These are phyloP conservation scores for Lactarius indigo DNA, from an alignment of 768 basidiomycete species.

Conservation along the genomic window DNA sequence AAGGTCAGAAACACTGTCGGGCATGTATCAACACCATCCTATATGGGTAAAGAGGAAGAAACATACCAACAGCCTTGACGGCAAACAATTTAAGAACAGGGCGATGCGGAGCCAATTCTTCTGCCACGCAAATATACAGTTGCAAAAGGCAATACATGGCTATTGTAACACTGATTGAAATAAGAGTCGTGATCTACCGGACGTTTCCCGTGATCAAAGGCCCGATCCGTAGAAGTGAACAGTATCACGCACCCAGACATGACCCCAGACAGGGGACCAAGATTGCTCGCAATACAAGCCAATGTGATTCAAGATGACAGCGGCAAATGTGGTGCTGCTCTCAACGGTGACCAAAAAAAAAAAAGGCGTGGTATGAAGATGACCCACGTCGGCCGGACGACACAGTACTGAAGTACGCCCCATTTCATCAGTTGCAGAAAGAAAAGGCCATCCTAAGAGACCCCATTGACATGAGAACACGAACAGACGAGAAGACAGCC, in stretches of 20 bases:
- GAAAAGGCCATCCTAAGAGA: constrained; percentile 54
- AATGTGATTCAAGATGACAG: constrained; percentile 57
- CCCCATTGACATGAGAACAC: constrained; percentile 14
- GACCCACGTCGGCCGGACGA: constrained; percentile 54
- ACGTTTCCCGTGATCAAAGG: not conserved
- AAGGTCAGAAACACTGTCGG: constrained; percentile 64
- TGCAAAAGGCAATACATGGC: constrained; percentile 80
- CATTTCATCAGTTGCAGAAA: constrained; percentile 76
- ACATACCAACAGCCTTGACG: constrained; percentile 67
- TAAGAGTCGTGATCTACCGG: constrained; percentile 50
- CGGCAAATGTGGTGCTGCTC: constrained; percentile 51
- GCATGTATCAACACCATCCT: not conserved
- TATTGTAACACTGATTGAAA: constrained; percentile 68
- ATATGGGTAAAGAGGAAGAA: not conserved
- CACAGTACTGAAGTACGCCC: constrained; percentile 71
- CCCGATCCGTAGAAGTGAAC: not conserved
- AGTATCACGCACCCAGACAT: constrained; percentile 52
- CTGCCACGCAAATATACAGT: constrained; percentile 56
- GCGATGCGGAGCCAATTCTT: constrained; percentile 50
- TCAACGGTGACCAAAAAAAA: not conserved
- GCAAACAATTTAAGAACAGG: constrained; percentile 68
- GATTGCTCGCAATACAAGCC: constrained; percentile 73
- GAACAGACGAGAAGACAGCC: not conserved
- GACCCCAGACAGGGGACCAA: constrained; percentile 65
- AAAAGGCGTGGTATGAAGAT: not conserved